These are phyloP conservation scores for Pseudopyricularia javanii DNA, from an alignment of 2,329 filamentous ascomycete genomes.

Conservation along the genomic window DNA sequence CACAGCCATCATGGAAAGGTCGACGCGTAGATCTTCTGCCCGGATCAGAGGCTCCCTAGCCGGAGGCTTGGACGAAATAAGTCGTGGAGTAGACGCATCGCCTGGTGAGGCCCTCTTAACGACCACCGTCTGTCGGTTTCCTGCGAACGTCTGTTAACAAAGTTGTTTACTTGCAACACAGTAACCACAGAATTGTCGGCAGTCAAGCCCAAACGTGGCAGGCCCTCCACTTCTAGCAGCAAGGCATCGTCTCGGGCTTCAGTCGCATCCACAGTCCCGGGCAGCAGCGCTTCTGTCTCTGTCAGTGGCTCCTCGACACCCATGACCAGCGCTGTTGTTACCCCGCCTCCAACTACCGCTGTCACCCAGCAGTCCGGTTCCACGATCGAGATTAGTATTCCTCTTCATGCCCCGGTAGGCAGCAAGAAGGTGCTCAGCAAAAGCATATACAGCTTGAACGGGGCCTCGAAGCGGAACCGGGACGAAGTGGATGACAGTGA, in stretches of 20 bases:
- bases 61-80: neutral
- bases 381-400: slow-evolving; percentile 22
- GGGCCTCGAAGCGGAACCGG: slow-evolving; percentile 27
- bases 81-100: neutral
- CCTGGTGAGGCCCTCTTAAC: neutral
- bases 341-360: slow-evolving; percentile 19
- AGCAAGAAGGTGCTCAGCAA: slow-evolving; percentile 31
- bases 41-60: neutral
- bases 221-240: neutral
- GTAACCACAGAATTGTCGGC: neutral
- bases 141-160: neutral
- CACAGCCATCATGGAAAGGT: neutral
- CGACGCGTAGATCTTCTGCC: neutral
- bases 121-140: neutral
- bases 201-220: neutral
- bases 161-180: neutral
- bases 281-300: slow-evolving; percentile 15
- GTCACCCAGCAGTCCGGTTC: slow-evolving; percentile 6
- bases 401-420: slow-evolving; percentile 20
- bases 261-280: slow-evolving; percentile 21
- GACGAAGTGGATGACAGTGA: slow-evolving; percentile 27
- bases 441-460: slow-evolving; percentile 35
- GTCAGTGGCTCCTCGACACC: slow-evolving; percentile 29
- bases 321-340: slow-evolving; percentile 27
- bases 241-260: slow-evolving; percentile 12